Evolutionary conservation across 2,329 filamentous ascomycete genomes (phyloP).

Genomic region (Fusarium hainanense): DNA sequence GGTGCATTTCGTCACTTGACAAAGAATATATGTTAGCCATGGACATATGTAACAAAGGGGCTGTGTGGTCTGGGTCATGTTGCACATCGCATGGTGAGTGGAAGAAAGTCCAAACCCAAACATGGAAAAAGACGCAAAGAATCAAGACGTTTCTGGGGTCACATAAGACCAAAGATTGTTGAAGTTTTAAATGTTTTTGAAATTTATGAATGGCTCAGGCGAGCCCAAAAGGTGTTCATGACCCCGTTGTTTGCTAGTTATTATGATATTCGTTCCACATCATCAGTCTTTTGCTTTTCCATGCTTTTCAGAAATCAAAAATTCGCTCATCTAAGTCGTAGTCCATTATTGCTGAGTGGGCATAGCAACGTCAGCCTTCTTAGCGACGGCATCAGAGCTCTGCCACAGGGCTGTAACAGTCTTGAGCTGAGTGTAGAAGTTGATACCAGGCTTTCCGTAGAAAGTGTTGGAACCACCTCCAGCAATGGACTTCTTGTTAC

Average conservation of each 20-base stretch:
- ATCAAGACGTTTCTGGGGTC: neutral
- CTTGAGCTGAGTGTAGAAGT: constrained; percentile 98
- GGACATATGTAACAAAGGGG: neutral
- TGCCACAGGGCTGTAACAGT: constrained; percentile 95
- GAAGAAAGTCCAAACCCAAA: neutral
- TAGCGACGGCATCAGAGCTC: constrained; percentile 83
- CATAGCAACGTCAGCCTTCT: constrained; percentile 90
- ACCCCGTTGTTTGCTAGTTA: constrained; percentile 14
- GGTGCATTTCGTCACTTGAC: neutral
- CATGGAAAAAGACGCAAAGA: neutral
- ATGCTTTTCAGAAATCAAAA: neutral
- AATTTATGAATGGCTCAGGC: constrained; percentile 14
- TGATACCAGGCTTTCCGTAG: constrained; percentile 91
- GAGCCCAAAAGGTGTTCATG: constrained; percentile 3
- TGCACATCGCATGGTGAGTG: neutral
- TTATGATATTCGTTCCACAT: constrained; percentile 26
- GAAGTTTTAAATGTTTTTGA: constrained; percentile 24
- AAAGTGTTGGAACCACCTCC: constrained; percentile 94
- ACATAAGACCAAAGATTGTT: neutral
- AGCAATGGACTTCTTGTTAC: constrained; percentile 89
- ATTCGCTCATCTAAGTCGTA: neutral
- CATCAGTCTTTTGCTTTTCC: constrained; percentile 10
- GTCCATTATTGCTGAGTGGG: constrained; percentile 63
- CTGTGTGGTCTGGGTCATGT: neutral
- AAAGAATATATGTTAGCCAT: neutral